These are phyloP conservation scores for Globisporangium spinosum DNA, from an alignment of 352 stramenopile genomes.

Conservation along the genomic window DNA sequence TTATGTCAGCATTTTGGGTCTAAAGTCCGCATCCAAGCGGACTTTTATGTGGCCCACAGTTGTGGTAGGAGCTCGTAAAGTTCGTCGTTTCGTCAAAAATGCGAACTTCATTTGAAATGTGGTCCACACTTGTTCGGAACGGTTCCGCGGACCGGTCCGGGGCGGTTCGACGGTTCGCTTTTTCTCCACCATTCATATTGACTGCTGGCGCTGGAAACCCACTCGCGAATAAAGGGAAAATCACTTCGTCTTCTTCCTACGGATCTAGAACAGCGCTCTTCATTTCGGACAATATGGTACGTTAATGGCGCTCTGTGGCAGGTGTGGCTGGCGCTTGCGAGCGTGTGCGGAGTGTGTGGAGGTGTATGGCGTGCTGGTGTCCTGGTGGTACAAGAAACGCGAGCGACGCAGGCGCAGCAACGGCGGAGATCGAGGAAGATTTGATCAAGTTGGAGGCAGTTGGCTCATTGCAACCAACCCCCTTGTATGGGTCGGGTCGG, in stretches of 20 bases:
- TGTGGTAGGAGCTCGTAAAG: constrained; percentile 6
- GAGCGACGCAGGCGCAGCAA: neutral
- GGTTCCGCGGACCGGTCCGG: constrained; percentile 11
- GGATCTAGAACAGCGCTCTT: constrained; percentile 63
- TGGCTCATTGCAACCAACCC: neutral
- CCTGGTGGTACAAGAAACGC: neutral
- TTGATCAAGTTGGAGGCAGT: neutral
- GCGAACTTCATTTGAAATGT: constrained; percentile 26
- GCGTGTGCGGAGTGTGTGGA: neutral
- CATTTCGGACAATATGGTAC: constrained; percentile 66
- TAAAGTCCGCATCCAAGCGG: neutral
- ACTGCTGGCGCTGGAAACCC: constrained; percentile 9
- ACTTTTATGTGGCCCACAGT: neutral
- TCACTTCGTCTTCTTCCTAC: constrained; percentile 87
- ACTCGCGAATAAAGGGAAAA: constrained; percentile 30
- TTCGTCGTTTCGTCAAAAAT: constrained; percentile 12
- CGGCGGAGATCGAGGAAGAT: constrained; percentile 2
- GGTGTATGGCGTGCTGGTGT: neutral
- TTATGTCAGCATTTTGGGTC: too few relatives aligned
- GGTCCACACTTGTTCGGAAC: constrained; percentile 19
- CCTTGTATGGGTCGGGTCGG: neutral
- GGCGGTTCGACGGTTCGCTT: constrained; percentile 19
- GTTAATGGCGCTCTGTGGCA: constrained; percentile 18
- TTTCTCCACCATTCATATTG: constrained; percentile 58
- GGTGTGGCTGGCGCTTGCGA: neutral